These are phyloP conservation scores for Fusarium citri DNA, from an alignment of 2,329 filamentous ascomycete species.

Conservation along the genomic window DNA sequence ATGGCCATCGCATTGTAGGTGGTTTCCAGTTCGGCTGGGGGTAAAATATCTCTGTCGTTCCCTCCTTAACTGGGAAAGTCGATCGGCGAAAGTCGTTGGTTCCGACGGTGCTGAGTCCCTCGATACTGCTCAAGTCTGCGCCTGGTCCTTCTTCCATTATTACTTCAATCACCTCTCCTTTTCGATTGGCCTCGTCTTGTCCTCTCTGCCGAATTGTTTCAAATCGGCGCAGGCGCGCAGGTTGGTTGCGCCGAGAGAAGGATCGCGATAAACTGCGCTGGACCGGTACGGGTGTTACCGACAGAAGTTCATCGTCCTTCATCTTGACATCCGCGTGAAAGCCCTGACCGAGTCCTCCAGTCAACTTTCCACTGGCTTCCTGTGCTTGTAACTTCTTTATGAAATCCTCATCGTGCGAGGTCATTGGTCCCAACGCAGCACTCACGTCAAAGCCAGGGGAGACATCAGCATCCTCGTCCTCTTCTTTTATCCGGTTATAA, in stretches of 20 bases:
- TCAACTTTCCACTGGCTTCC: constrained; percentile 66
- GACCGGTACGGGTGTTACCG: constrained; percentile 47
- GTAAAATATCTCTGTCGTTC: constrained; percentile 65
- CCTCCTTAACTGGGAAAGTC: constrained; percentile 52
- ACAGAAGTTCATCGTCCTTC: constrained; percentile 62
- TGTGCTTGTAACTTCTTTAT: constrained; percentile 60
- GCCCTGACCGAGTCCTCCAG: constrained; percentile 68
- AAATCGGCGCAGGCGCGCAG: constrained; percentile 45
- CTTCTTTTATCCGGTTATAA: constrained; percentile 48
- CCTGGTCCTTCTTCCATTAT: constrained; percentile 58
- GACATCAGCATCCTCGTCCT: constrained; percentile 47
- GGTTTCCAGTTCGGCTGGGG: constrained; percentile 76
- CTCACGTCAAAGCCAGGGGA: constrained; percentile 59
- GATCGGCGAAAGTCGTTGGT: constrained; percentile 52
- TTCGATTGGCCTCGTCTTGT: constrained; percentile 69
- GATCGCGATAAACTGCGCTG: constrained; percentile 55
- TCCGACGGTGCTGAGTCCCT: constrained; percentile 54
- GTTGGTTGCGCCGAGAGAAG: constrained; percentile 53
- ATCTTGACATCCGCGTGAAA: constrained; percentile 61
- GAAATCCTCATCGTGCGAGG: constrained; percentile 59
- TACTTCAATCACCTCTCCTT: constrained; percentile 70
- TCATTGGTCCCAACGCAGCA: constrained; percentile 59
- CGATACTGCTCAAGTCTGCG: constrained; percentile 65
- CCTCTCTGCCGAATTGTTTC: constrained; percentile 62
- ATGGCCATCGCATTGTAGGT: constrained; percentile 72